phyloP scores from a whole-genome alignment of 2,329 filamentous ascomycete species.

The Amauroascus niger region DNA sequence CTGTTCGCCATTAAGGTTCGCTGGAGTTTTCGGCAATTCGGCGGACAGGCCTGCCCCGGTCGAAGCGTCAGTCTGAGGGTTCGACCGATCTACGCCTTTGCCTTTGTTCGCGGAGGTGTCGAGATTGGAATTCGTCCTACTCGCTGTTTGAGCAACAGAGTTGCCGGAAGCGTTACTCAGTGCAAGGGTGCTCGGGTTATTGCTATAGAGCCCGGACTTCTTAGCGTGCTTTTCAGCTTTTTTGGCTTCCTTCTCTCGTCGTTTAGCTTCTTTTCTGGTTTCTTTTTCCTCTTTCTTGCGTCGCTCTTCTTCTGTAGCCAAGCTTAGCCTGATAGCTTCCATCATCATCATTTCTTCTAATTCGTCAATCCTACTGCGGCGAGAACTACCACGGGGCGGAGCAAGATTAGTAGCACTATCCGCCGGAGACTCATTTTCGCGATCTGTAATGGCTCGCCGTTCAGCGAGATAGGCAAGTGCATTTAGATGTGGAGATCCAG shows the following conservation, averaged over 20 bases:
- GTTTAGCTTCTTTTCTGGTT: constrained; percentile 71
- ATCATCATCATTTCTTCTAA: constrained; percentile 98
- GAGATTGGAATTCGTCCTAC: constrained; percentile 31
- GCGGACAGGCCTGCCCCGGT: constrained; percentile 12
- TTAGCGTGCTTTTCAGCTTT: constrained; percentile 61
- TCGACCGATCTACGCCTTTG: constrained; percentile 55
- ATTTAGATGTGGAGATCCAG: constrained; percentile 35
- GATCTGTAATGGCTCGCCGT: constrained; percentile 27
- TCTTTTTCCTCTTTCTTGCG: constrained; percentile 76
- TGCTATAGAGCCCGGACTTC: constrained; percentile 47
- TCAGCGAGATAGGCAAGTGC: constrained; percentile 42
- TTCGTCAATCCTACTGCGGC: constrained; percentile 64
- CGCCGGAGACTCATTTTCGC: constrained; percentile 29
- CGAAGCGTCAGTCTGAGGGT: constrained; percentile 17
- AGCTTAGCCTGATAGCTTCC: constrained; percentile 81
- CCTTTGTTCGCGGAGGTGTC: constrained; percentile 48
- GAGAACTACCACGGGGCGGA: constrained; percentile 43
- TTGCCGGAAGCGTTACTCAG: constrained; percentile 38
- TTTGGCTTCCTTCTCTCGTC: constrained; percentile 71
- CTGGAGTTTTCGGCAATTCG: constrained; percentile 19
- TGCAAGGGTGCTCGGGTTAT: constrained; percentile 54
- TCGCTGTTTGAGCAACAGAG: constrained; percentile 28
- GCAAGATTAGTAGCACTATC: constrained; percentile 25
- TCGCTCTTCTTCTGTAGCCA: constrained; percentile 91
- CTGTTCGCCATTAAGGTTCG: constrained; percentile 3